Conservation (phyloP, 2,329 filamentous ascomycete species). For the Botrytis pseudocinerea region DNA sequence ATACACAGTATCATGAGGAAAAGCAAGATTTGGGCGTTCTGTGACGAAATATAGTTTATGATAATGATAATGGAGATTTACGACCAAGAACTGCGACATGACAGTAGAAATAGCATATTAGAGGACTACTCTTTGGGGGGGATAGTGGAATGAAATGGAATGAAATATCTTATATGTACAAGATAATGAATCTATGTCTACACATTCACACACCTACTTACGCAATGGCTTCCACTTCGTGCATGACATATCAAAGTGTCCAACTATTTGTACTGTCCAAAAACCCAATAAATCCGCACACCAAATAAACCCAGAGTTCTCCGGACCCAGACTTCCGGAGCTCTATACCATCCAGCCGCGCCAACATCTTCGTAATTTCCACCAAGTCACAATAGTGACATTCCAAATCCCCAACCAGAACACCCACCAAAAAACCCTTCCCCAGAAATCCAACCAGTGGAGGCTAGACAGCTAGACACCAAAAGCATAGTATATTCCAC, state of each 20-base stretch:
- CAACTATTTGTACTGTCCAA: background rate
- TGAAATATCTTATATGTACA: background rate
- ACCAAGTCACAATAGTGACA: background rate
- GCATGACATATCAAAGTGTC: background rate
- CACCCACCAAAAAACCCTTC: background rate
- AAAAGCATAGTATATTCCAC: background rate
- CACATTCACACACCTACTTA: background rate
- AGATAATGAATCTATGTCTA: background rate
- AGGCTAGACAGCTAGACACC: background rate
- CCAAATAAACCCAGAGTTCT: background rate
- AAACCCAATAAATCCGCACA: background rate
- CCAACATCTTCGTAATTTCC: background rate
- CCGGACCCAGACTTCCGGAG: background rate
- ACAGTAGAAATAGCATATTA: background rate
- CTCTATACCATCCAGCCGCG: background rate
- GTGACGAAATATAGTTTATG: background rate
- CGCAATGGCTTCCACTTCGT: background rate
- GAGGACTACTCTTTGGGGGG: background rate
- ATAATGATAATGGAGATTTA: background rate
- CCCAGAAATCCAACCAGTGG: background rate
- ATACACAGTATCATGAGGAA: background rate
- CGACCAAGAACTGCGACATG: background rate
- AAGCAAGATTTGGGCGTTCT: background rate
- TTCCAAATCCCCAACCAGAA: background rate
- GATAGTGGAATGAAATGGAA: background rate